A percentile compares a stretch with the other conserved stretches of the same genome.
Conservation (phyloP, 306 rosid genomes). For the Senna siamea region DNA sequence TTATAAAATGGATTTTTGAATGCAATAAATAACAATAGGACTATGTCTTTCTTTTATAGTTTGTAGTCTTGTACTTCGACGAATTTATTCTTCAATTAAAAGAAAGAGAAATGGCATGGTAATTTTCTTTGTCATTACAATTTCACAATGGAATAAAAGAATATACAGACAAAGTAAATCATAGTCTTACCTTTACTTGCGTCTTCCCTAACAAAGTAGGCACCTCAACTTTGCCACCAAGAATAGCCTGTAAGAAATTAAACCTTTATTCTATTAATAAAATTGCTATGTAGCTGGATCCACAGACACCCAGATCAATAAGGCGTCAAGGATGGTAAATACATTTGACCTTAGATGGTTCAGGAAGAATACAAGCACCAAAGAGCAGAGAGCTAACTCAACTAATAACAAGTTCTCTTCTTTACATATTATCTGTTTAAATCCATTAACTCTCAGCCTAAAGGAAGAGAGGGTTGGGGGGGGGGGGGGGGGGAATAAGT, state of each 20-base stretch:
- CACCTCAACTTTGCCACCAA: conserved; percentile 90
- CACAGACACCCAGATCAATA: conserved; percentile 7
- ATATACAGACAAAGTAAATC: conserved; percentile 23
- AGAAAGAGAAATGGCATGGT: conserved; percentile 21
- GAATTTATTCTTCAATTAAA: not conserved
- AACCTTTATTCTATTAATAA: conserved; percentile 29
- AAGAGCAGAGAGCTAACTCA: conserved; percentile 17
- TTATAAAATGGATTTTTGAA: not conserved
- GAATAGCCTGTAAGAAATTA: conserved; percentile 78
- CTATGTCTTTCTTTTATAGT: not conserved
- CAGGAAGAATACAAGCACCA: conserved; percentile 18
- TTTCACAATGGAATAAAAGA: not conserved
- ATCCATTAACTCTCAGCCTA: conserved; percentile 19
- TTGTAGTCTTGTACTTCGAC: not conserved
- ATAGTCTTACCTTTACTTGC: conserved; percentile 64
- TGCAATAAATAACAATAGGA: not conserved
- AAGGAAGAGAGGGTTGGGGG: not conserved
- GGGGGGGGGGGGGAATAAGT: not conserved
- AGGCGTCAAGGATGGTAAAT: conserved; percentile 21
- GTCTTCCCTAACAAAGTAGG: conserved; percentile 83
- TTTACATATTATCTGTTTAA: conserved; percentile 15
- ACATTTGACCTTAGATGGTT: not conserved
- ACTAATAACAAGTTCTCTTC: conserved; percentile 17
- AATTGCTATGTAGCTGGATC: conserved; percentile 7
- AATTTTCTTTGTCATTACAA: conserved; percentile 18